Evolutionary conservation across 1,284 basidiomycete genomes (phyloP).

Genomic region (Ceratobasidium sp.): DNA sequence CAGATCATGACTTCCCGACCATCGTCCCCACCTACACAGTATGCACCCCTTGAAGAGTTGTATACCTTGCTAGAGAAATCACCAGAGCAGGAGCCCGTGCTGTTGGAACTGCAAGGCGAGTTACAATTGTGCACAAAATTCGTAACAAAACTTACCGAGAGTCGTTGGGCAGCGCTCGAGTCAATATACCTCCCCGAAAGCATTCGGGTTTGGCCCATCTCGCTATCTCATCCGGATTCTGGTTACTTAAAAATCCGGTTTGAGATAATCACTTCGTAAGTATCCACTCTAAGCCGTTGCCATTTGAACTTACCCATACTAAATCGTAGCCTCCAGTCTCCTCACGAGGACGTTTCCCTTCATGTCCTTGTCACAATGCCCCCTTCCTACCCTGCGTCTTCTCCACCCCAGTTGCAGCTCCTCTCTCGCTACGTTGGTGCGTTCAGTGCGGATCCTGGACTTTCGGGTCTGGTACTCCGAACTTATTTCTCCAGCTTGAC

Average conservation of each 20-base stretch:
- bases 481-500: conserved; percentile 79
- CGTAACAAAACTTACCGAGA: background rate
- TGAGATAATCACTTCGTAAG: conserved; percentile 31
- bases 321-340: conserved; percentile 62
- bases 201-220: conserved; percentile 40
- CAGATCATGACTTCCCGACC: conserved; percentile 31
- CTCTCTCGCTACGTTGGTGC: conserved; percentile 87
- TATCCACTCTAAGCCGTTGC: background rate
- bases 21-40: conserved; percentile 29
- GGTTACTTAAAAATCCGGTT: conserved; percentile 25
- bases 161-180: conserved; percentile 9
- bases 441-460: conserved; percentile 73
- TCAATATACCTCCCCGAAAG: conserved; percentile 39
- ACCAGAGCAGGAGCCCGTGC: conserved; percentile 28
- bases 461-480: conserved; percentile 82
- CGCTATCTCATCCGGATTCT: conserved; percentile 28
- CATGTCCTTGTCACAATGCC: conserved; percentile 80
- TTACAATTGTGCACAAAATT: background rate
- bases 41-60: conserved; percentile 37
- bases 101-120: conserved; percentile 36
- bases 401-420: conserved; percentile 84
- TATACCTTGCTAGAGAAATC: conserved; percentile 20
- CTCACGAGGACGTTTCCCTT: conserved; percentile 68
- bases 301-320: background rate
- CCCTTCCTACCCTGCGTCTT: conserved; percentile 72